phyloP scores from a whole-genome alignment of 2,329 filamentous ascomycete genomes.

The Fusarium veterinarium region DNA sequence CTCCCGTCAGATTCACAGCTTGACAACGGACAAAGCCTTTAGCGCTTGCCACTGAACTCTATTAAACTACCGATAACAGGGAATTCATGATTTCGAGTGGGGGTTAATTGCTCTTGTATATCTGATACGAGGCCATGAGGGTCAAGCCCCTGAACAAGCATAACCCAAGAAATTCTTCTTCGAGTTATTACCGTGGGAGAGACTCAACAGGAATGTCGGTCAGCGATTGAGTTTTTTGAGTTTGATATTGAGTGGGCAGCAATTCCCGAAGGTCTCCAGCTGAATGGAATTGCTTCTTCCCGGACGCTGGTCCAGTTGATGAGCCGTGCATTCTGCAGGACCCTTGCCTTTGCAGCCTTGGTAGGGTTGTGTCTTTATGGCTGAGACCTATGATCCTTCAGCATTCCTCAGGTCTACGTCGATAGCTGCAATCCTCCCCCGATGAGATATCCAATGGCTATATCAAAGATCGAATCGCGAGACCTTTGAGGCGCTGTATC shows the following conservation, averaged over 20 bases:
- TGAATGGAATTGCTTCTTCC: constrained; percentile 12
- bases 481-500: neutral
- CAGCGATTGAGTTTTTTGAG: constrained; percentile 14
- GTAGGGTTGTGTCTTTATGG: neutral
- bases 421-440: neutral
- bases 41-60: constrained; percentile 30
- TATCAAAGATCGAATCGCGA: constrained; percentile 28
- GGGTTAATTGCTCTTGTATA: constrained; percentile 16
- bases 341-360: neutral
- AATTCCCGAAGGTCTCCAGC: constrained; percentile 21
- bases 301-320: constrained; percentile 16
- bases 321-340: constrained; percentile 25
- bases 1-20: constrained; percentile 26
- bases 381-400: constrained; percentile 2
- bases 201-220: constrained; percentile 25
- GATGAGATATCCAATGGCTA: constrained; percentile 6
- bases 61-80: constrained; percentile 18
- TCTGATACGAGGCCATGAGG: constrained; percentile 3
- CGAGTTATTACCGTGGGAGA: neutral
- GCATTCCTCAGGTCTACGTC: constrained; percentile 12
- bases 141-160: constrained; percentile 20
- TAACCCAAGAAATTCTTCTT: neutral
- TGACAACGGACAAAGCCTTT: constrained; percentile 14
- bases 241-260: constrained; percentile 27
- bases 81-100: neutral